phyloP scores from a whole-genome alignment of 192 early-diverging fungal species.

The Diversispora epigaea region DNA sequence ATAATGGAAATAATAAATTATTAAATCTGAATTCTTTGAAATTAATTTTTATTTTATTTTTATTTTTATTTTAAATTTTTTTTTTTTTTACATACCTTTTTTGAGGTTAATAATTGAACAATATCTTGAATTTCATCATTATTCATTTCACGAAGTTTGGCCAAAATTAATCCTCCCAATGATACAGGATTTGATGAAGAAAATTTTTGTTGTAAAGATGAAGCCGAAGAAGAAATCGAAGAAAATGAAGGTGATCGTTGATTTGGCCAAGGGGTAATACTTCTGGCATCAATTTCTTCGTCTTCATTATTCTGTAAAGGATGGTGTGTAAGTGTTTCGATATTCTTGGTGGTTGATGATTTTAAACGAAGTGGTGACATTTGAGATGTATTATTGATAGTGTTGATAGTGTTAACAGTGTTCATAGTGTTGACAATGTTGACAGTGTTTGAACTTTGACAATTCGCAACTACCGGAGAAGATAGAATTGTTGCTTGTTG shows the following conservation, averaged over 20 bases:
- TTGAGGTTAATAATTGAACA: conserved; percentile 15
- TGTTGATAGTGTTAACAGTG: neutral
- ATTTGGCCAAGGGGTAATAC: neutral
- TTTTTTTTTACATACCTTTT: conserved; percentile 23
- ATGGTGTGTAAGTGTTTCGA: conserved; percentile 13
- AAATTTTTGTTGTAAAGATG: neutral
- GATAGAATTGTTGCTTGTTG: neutral
- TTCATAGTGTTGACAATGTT: too few relatives aligned
- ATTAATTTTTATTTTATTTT: too few relatives aligned
- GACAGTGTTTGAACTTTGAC: neutral
- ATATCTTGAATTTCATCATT: conserved; percentile 3
- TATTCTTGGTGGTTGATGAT: neutral
- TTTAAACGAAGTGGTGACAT: conserved; percentile 1
- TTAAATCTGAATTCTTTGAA: neutral
- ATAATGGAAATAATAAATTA: conserved; percentile 4
- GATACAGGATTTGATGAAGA: conserved; percentile 8
- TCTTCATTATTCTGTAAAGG: conserved; percentile 17
- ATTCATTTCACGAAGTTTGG: conserved; percentile 27
- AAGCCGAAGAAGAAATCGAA: conserved; percentile 4
- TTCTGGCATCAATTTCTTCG: conserved; percentile 7
- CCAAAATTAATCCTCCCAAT: conserved; percentile 7
- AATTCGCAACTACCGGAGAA: neutral
- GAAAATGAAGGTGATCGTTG: neutral
- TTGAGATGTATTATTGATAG: neutral
- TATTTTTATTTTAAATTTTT: too few relatives aligned